These are phyloP conservation scores for Nyctanthes arbortristis DNA, from an alignment of 257 asterid species.

Conservation along the genomic window DNA sequence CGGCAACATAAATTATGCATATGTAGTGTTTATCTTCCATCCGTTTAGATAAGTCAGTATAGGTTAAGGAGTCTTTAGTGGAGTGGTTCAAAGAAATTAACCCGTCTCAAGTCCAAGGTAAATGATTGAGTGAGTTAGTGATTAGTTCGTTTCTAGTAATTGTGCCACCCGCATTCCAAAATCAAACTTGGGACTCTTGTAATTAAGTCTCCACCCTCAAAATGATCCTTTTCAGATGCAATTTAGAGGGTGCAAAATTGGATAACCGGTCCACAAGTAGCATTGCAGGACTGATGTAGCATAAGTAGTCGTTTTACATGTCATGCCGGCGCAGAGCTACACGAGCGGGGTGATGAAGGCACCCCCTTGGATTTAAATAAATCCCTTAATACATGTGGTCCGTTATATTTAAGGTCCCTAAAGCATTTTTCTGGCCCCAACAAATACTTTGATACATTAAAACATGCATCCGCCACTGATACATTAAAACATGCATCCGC, in stretches of 20 bases:
- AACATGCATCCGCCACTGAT: too few relatives aligned
- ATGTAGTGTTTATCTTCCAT: background rate
- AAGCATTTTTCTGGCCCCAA: too few relatives aligned
- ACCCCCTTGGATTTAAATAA: too few relatives aligned
- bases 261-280: background rate
- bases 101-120: background rate
- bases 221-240: too few relatives aligned
- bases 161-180: too few relatives aligned
- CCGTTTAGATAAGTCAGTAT: background rate
- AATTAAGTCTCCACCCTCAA: background rate
- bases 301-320: background rate
- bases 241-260: background rate
- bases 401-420: too few relatives aligned
- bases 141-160: background rate
- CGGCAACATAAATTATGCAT: conserved; percentile 1
- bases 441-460: too few relatives aligned
- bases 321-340: too few relatives aligned
- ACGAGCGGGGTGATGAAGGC: too few relatives aligned
- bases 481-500: too few relatives aligned
- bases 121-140: background rate
- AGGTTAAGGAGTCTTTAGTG: background rate
- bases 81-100: background rate
- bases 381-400: too few relatives aligned
- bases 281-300: background rate
- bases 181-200: too few relatives aligned